These are phyloP conservation scores for Anthracocystis setariae DNA, from an alignment of 1,284 basidiomycete genomes.

Conservation along the genomic window DNA sequence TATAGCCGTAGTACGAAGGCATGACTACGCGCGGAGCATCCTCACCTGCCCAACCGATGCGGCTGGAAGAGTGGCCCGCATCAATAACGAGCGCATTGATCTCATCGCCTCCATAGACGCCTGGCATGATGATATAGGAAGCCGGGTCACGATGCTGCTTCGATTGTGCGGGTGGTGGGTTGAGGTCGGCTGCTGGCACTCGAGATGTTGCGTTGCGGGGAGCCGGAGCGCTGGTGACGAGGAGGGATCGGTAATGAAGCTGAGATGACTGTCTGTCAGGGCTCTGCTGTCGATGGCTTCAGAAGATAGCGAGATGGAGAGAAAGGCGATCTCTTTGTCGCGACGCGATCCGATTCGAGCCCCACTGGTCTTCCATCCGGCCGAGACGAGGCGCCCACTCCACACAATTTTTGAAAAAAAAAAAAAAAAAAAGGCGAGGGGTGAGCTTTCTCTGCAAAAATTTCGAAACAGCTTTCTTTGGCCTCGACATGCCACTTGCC, in stretches of 20 bases:
- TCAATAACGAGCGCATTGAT: slow-evolving; percentile 95
- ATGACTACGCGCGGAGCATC: slow-evolving; percentile 93
- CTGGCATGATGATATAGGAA: slow-evolving; percentile 51
- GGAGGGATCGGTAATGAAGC: neutral
- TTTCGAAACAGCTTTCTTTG: too few species aligned
- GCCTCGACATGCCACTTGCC: too few species aligned
- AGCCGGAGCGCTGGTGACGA: too few species aligned
- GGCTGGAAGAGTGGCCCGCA: slow-evolving; percentile 86
- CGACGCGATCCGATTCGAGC: slow-evolving; percentile 24
- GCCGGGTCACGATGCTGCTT: neutral
- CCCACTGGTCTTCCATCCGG: slow-evolving; percentile 27
- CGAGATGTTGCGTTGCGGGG: too few species aligned
- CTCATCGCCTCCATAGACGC: slow-evolving; percentile 74
- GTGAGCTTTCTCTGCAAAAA: too few species aligned
- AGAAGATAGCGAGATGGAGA: slow-evolving; percentile 6
- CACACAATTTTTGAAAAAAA: slow-evolving; percentile 17
- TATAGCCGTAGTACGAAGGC: slow-evolving; percentile 88
- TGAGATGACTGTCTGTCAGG: too few species aligned
- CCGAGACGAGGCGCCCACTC: slow-evolving; percentile 22
- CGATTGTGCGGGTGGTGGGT: too few species aligned
- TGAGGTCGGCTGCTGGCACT: too few species aligned
- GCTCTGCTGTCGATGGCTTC: too few species aligned
- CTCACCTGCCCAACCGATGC: slow-evolving; percentile 91
- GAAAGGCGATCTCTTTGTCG: slow-evolving; percentile 17
- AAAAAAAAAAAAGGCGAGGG: too few species aligned